Conservation (phyloP, 148 eudicot genomes). For the Diospyros lotus region DNA sequence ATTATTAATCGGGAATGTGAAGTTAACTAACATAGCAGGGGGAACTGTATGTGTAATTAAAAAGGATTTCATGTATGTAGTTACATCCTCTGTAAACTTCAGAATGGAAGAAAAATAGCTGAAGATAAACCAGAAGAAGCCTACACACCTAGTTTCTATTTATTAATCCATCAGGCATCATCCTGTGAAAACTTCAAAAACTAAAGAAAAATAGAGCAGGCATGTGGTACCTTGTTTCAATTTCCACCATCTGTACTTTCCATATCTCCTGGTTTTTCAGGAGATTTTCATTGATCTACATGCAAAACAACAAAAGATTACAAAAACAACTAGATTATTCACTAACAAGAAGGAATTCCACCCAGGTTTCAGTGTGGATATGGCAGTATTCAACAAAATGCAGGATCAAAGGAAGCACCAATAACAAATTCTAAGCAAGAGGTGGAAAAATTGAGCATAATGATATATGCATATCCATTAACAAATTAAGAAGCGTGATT, state of each 20-base stretch:
- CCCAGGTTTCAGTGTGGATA: not conserved
- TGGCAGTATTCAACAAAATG: not conserved
- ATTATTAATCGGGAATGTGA: too few species aligned
- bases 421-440: not conserved
- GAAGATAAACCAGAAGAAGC: not conserved
- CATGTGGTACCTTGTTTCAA: slow-evolving; percentile 54
- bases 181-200: not conserved
- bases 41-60: too few species aligned
- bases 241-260: slow-evolving; percentile 60
- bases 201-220: not conserved
- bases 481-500: not conserved
- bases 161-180: too few species aligned
- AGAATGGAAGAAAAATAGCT: too few species aligned
- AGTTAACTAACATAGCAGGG: too few species aligned
- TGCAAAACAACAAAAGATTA: not conserved
- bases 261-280: slow-evolving; percentile 66
- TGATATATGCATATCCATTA: not conserved
- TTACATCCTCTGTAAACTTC: too few species aligned
- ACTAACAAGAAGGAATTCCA: not conserved
- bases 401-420: not conserved
- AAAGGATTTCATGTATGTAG: too few species aligned
- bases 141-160: too few species aligned
- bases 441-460: not conserved
- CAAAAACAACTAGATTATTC: slow-evolving; percentile 9
- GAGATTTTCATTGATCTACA: slow-evolving; percentile 79